Conservation (phyloP, 108 stramenopile species). For the Mayamaea pseudoterrestris region DNA sequence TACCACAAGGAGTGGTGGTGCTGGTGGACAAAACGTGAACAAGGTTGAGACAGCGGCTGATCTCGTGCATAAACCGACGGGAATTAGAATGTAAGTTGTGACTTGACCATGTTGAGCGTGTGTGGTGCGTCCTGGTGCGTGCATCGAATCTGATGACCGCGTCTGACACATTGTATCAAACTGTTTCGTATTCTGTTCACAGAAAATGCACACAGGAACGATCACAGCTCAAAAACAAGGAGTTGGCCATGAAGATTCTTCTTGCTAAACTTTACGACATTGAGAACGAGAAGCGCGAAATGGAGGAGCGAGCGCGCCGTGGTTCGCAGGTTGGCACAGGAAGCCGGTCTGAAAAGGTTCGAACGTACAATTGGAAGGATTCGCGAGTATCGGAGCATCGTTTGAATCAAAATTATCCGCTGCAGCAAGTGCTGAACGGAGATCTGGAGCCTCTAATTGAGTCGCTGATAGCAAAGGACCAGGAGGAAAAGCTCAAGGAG, state of each 20-base stretch:
- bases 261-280: constrained; percentile 78
- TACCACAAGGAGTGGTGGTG: constrained; percentile 88
- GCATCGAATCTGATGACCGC: no score
- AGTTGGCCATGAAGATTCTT: constrained; percentile 90
- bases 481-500: constrained; percentile 59
- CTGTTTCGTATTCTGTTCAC: constrained; percentile 74
- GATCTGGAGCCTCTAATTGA: constrained; percentile 69
- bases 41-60: constrained; percentile 97
- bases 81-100: constrained; percentile 9
- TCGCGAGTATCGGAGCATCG: constrained; percentile 92
- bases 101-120: background rate
- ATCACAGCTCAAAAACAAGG: constrained; percentile 91
- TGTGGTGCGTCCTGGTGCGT: background rate
- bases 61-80: constrained; percentile 92
- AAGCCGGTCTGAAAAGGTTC: constrained; percentile 88
- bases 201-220: constrained; percentile 96
- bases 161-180: no score
- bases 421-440: constrained; percentile 58
- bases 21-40: constrained; percentile 99
- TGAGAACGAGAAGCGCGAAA: constrained; percentile 73
- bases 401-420: constrained; percentile 74
- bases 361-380: constrained; percentile 99
- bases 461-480: constrained; percentile 70
- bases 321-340: constrained; percentile 90
- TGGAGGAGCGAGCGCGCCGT: constrained; percentile 63